Percentiles rank a stretch among this genome's conserved stretches.
phyloP scores from a whole-genome alignment of 768 basidiomycete genomes.

The Glaciozyma martinii region DNA sequence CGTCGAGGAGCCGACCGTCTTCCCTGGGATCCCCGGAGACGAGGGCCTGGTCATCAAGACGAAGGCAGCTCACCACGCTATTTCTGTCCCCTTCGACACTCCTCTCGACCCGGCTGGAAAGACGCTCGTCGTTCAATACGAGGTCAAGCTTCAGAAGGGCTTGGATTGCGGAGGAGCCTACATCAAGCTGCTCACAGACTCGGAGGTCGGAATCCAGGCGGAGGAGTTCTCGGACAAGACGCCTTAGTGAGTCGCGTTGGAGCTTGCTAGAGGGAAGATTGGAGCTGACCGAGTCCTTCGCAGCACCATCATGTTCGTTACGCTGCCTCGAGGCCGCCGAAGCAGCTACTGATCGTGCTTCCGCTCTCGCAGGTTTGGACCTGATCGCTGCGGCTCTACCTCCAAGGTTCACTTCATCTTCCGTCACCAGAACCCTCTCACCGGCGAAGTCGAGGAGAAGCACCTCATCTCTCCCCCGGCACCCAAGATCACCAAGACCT shows the following conservation, averaged over 20 bases:
- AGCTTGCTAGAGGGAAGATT: not conserved
- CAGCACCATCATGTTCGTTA: constrained; percentile 33
- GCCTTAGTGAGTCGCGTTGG: constrained; percentile 47
- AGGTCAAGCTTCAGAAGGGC: constrained; percentile 96
- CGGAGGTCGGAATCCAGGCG: constrained; percentile 64
- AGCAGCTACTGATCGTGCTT: constrained; percentile 1
- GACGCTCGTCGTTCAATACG: constrained; percentile 92
- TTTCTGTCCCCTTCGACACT: constrained; percentile 76
- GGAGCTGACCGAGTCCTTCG: not conserved
- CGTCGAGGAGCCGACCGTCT: constrained; percentile 71
- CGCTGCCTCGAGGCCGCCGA: not conserved
- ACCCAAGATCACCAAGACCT: constrained; percentile 79
- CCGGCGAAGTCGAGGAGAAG: constrained; percentile 92
- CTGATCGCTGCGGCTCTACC: constrained; percentile 54
- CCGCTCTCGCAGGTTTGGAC: constrained; percentile 72
- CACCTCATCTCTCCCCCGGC: constrained; percentile 73
- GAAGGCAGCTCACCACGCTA: constrained; percentile 93
- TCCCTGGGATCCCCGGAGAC: constrained; percentile 70
- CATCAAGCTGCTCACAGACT: constrained; percentile 69
- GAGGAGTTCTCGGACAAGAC: constrained; percentile 91
- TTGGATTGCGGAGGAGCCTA: constrained; percentile 99
- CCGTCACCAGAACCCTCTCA: constrained; percentile 89
- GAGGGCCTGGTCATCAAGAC: constrained; percentile 60
- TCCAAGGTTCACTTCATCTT: constrained; percentile 95
- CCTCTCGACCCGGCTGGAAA: constrained; percentile 68